phyloP scores from a whole-genome alignment of 805 yeast species.

The Lipomyces starkeyi region DNA sequence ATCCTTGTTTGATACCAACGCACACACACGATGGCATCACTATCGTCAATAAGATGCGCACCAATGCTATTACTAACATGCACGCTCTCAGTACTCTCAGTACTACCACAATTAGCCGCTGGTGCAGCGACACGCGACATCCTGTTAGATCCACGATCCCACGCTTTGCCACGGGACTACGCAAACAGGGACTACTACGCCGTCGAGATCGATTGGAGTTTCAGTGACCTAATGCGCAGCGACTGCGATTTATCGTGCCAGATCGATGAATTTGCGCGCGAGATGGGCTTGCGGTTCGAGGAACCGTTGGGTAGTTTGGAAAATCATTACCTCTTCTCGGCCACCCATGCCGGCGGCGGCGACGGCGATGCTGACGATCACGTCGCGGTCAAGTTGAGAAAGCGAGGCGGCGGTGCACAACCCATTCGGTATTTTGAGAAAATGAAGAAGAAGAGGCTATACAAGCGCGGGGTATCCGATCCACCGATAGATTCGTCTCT shows the following conservation, averaged over 20 bases:
- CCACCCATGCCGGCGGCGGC: slow-evolving; percentile 10
- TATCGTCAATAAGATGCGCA: not conserved
- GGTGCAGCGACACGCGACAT: not conserved
- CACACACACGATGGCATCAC: not conserved
- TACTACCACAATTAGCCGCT: not conserved
- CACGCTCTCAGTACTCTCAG: not conserved
- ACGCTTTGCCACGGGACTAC: slow-evolving; percentile 39
- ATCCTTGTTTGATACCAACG: not conserved
- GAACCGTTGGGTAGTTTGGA: slow-evolving; percentile 28
- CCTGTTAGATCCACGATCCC: slow-evolving; percentile 25
- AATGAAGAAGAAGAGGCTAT: slow-evolving; percentile 18
- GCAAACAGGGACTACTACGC: slow-evolving; percentile 38
- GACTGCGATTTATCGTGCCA: slow-evolving; percentile 1
- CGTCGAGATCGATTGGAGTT: slow-evolving; percentile 35
- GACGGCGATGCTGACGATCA: not conserved
- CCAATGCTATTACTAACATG: not conserved
- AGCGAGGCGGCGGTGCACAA: slow-evolving; percentile 6
- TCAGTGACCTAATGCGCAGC: slow-evolving; percentile 5
- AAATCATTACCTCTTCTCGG: slow-evolving; percentile 32
- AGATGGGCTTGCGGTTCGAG: slow-evolving; percentile 28
- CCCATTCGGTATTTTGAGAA: slow-evolving; percentile 25
- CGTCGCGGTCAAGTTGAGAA: not conserved
- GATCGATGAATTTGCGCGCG: slow-evolving; percentile 20
- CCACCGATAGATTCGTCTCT: slow-evolving; percentile 58
- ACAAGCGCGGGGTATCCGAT: slow-evolving; percentile 18